Percentiles rank a stretch among this genome's conserved stretches.
Evolutionary conservation across 805 yeast genomes (phyloP).

Genomic region (Peterozyma toletana): DNA sequence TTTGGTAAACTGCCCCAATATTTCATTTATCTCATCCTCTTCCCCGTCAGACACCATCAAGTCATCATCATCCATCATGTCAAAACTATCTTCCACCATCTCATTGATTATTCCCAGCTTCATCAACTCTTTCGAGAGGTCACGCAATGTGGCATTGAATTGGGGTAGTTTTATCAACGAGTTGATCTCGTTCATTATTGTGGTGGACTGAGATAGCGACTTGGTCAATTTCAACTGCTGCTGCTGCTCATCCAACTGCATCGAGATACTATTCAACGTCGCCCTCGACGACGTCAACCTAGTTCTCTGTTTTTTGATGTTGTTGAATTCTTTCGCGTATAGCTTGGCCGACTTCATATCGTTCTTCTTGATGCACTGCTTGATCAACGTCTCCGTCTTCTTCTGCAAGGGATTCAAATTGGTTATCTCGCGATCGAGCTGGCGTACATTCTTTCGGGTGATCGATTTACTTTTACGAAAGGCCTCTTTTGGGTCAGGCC

Average conservation of each 20-base stretch:
- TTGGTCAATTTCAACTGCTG: constrained; percentile 78
- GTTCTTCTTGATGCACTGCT: constrained; percentile 65
- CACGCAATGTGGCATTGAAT: constrained; percentile 75
- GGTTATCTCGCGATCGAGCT: constrained; percentile 70
- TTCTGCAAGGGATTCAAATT: constrained; percentile 52
- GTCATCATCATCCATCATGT: constrained; percentile 55
- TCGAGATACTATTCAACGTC: constrained; percentile 73
- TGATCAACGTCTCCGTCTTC: constrained; percentile 74
- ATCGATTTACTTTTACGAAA: constrained; percentile 6
- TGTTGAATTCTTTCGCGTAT: constrained; percentile 77
- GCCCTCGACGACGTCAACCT: constrained; percentile 77
- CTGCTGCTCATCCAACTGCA: constrained; percentile 90
- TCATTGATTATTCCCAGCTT: constrained; percentile 85
- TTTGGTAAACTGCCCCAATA: constrained; percentile 38
- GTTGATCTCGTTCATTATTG: constrained; percentile 85
- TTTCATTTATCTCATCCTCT: constrained; percentile 55
- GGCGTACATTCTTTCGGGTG: constrained; percentile 68
- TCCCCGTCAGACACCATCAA: constrained; percentile 60
- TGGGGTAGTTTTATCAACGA: constrained; percentile 73
- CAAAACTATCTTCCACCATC: constrained; percentile 90
- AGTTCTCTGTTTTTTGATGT: constrained; percentile 64
- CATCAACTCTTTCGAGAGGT: constrained; percentile 78
- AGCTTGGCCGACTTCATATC: constrained; percentile 70
- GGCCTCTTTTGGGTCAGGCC: constrained; percentile 86
- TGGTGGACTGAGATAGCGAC: constrained; percentile 70